Conservation (phyloP, 306 rosid genomes). For the Clitoria ternatea region DNA sequence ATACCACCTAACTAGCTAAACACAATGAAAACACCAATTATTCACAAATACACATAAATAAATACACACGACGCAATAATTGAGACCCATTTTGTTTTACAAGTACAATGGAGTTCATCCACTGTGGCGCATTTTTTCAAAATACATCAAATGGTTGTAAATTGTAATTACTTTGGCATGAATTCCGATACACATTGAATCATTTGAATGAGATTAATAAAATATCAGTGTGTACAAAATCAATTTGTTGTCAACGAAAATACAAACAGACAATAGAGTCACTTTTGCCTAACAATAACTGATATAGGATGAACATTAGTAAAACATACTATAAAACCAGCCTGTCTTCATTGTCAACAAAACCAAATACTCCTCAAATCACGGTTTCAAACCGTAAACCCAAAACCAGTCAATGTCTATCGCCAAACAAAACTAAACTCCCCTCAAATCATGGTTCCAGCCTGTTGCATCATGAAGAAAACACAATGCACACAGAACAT, state of each 20-base stretch:
- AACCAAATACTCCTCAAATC: neutral
- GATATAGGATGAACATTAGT: neutral
- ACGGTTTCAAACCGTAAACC: neutral
- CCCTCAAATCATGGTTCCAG: neutral
- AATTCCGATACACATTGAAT: too few relatives aligned
- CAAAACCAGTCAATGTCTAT: neutral
- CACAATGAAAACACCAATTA: neutral
- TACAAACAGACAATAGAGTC: too few relatives aligned
- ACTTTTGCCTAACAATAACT: neutral
- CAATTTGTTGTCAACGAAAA: too few relatives aligned
- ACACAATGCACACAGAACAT: neutral
- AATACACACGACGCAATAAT: neutral
- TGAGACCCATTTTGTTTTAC: too few relatives aligned
- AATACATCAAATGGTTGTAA: too few relatives aligned
- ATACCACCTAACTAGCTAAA: neutral
- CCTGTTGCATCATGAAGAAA: neutral
- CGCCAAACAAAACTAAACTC: constrained; percentile 1
- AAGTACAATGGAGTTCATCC: too few relatives aligned
- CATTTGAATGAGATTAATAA: too few relatives aligned
- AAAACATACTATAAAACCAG: neutral
- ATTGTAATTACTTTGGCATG: too few relatives aligned
- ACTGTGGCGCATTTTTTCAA: too few relatives aligned
- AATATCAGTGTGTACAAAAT: too few relatives aligned
- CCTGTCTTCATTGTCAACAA: neutral
- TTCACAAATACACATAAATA: neutral